phyloP scores from a whole-genome alignment of 495 filamentous ascomycete species.

The Neurospora sp. region DNA sequence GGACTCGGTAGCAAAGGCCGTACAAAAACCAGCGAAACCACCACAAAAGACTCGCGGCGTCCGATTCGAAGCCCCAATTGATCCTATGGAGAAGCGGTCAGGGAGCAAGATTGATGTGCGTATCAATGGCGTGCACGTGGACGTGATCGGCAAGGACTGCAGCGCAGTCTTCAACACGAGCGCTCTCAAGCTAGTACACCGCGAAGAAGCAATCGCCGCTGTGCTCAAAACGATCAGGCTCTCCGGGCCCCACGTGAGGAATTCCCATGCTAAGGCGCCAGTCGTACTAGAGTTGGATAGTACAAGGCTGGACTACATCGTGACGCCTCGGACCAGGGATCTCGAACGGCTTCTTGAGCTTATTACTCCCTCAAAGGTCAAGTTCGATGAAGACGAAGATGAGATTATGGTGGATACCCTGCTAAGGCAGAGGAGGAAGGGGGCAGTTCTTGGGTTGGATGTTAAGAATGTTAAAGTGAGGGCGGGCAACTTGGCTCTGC shows the following conservation, averaged over 20 bases:
- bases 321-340: conserved; percentile 65
- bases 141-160: conserved; percentile 67
- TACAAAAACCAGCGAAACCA: conserved; percentile 26
- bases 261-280: conserved; percentile 39
- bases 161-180: conserved; percentile 64
- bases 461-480: conserved; percentile 50
- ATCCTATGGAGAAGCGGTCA: conserved; percentile 35
- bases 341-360: conserved; percentile 73
- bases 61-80: conserved; percentile 54
- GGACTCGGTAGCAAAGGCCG: conserved; percentile 37
- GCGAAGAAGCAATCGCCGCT: conserved; percentile 57
- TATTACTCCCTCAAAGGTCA: conserved; percentile 83
- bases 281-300: conserved; percentile 44
- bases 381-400: conserved; percentile 76
- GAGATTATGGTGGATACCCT: conserved; percentile 93
- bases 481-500: conserved; percentile 47
- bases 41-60: conserved; percentile 49
- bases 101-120: conserved; percentile 64
- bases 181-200: conserved; percentile 66
- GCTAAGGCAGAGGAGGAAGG: conserved; percentile 80
- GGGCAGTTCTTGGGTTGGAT: conserved; percentile 66
- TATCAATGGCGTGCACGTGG: conserved; percentile 63
- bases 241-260: conserved; percentile 53
- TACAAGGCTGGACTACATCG: conserved; percentile 64
- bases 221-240: conserved; percentile 67